Evolutionary conservation across 805 yeast species (phyloP), one percentile per base, ranked within the genome.

Genomic region (Yueomyces sinensis): DNA sequence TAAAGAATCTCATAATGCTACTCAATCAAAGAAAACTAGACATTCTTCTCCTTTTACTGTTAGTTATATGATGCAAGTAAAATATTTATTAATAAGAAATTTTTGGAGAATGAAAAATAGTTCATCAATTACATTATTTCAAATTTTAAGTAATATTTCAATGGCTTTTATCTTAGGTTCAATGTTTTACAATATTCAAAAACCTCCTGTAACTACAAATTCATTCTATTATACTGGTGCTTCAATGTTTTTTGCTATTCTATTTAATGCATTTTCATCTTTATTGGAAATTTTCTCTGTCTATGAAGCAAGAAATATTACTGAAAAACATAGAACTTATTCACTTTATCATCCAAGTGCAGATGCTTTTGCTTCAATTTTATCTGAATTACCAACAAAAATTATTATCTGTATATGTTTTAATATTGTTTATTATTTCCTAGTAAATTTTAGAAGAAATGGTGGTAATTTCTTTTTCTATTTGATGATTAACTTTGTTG

Each of bases 231-330:
- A 58, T 45, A 61, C 84, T 49, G 68, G 75, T 45, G 73, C 83
- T 29, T 67, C 76, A 31, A 60, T 80, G 64, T 81, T 80, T 58
- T 76, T 76, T 52, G 76, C 79, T 17, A 64, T 72, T 31, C 59
- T 75, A 47, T 75, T 73, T 54, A 74, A 74, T 49, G 74, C 80
- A 13, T 71, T 75, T 46, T 61, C 76, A 14, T 73, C 77, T 14
- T 50, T 75, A 39, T 59, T 74, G 46, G 83, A 76, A 54, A 65
- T 76, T 38, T 60, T 70, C 53, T 46, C 72, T 1, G 47, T 72
- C 19, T 74, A 61, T 47, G 76, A 72, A 44, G 65, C 74, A 25
- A 63, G 77, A 52, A 65, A 70, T 6, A 66, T 73, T 40, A 72
- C 72, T 24, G 77, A 72, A 47, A 73, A 73, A 45, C 80, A 73